Percentiles rank a stretch among this genome's conserved stretches.
Conservation (phyloP, 169 alveolate species). For the Eimeria acervulina region DNA sequence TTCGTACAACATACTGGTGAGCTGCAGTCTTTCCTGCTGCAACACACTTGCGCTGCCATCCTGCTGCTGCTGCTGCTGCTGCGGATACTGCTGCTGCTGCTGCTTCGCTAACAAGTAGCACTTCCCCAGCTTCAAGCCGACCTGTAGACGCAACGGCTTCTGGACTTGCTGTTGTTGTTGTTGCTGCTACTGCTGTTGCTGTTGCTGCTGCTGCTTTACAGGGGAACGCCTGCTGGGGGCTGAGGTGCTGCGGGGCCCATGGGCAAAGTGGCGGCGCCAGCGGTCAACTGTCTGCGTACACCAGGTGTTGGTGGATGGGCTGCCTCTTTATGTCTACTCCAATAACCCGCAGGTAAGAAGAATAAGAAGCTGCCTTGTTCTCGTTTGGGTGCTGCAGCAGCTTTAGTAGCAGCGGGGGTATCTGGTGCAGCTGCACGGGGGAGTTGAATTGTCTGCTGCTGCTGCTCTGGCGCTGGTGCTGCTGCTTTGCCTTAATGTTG, state of each 20-base stretch:
- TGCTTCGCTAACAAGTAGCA: background rate
- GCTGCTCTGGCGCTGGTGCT: background rate
- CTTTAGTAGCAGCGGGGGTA: background rate
- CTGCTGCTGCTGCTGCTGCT: no score
- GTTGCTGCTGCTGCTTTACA: no score
- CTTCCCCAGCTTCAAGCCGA: background rate
- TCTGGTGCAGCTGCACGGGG: background rate
- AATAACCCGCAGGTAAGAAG: constrained; percentile 63
- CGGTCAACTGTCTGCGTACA: constrained; percentile 43
- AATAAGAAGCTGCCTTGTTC: background rate
- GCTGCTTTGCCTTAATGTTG: no score
- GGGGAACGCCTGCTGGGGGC: constrained; percentile 52
- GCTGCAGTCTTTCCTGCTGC: background rate
- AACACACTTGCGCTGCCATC: no score
- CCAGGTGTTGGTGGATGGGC: constrained; percentile 58
- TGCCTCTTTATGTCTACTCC: constrained; percentile 60
- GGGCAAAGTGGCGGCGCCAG: constrained; percentile 66
- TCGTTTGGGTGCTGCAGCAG: background rate
- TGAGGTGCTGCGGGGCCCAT: constrained; percentile 51
- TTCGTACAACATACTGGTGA: constrained; percentile 66
- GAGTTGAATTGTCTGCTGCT: background rate
- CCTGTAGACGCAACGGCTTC: background rate
- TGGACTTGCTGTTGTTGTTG: background rate
- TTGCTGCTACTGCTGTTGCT: no score
- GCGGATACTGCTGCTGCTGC: background rate